These are phyloP conservation scores for Cucumis variabilis DNA, from an alignment of 331 rosid genomes.

Conservation along the genomic window DNA sequence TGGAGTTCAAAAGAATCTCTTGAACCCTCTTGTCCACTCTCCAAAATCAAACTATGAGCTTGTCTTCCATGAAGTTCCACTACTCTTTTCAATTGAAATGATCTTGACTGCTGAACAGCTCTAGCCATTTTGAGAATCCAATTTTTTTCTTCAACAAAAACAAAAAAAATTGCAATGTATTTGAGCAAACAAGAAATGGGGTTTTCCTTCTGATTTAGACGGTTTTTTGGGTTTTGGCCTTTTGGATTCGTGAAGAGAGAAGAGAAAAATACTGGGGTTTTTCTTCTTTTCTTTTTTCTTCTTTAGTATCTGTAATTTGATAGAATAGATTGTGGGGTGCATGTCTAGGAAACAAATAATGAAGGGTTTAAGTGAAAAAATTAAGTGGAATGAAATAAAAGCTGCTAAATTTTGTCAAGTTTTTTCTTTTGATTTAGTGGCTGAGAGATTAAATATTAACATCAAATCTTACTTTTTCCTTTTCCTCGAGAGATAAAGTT, in stretches of 20 bases:
- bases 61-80: conserved; percentile 69
- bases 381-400: conserved; percentile 2
- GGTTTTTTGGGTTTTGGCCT: too few relatives aligned
- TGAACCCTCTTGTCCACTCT: conserved; percentile 46
- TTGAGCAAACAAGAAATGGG: conserved; percentile 18
- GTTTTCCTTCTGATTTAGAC: neutral
- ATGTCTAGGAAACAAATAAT: conserved; percentile 45
- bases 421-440: conserved; percentile 39
- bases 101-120: conserved; percentile 67
- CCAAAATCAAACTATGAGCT: conserved; percentile 55
- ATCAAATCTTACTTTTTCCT: conserved; percentile 16
- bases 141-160: conserved; percentile 33
- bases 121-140: conserved; percentile 61
- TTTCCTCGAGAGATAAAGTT: neutral
- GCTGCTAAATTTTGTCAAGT: conserved; percentile 34
- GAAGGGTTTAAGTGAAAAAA: neutral
- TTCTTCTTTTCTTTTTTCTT: neutral
- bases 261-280: neutral
- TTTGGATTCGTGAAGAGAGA: too few relatives aligned
- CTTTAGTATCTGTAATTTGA: conserved; percentile 7
- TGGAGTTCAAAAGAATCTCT: conserved; percentile 35
- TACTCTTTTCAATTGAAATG: conserved; percentile 72
- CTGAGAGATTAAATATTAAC: conserved; percentile 27
- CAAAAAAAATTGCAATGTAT: neutral
- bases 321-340: conserved; percentile 48